Evolutionary conservation across 148 eudicot genomes (phyloP).

Genomic region (Chenopodium berlandieri): DNA sequence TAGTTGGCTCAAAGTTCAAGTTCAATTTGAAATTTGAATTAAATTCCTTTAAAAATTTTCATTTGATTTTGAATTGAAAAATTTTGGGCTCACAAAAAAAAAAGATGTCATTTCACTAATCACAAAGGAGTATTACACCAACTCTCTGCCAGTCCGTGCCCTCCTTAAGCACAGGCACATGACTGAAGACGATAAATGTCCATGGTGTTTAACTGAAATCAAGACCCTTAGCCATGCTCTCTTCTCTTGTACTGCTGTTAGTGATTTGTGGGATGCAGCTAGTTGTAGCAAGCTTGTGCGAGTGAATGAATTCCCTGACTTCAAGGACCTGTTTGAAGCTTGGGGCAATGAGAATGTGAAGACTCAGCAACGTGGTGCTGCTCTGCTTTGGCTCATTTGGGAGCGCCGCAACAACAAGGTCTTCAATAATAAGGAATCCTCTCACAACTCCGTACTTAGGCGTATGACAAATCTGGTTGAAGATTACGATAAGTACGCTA

Average conservation of each 20-base stretch:
- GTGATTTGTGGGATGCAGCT: too few relatives aligned
- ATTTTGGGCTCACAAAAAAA: too few relatives aligned
- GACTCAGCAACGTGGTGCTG: neutral
- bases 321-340: neutral
- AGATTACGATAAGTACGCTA: too few relatives aligned
- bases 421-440: neutral
- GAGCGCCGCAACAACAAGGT: neutral
- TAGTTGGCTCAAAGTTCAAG: too few relatives aligned
- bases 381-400: neutral
- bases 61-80: too few relatives aligned
- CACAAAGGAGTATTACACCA: neutral
- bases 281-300: too few relatives aligned
- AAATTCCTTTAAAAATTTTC: too few relatives aligned
- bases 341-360: neutral
- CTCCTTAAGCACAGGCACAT: neutral
- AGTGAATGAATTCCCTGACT: too few relatives aligned
- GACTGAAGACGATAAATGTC: neutral
- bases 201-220: neutral
- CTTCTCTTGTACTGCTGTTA: too few relatives aligned
- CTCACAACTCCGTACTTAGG: accelerated
- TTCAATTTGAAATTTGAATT: too few relatives aligned
- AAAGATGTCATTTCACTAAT: too few relatives aligned
- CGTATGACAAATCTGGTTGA: neutral
- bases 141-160: neutral
- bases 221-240: too few relatives aligned